Base-by-base conservation (phyloP, 352 stramenopile genomes). In the Phytophthora pluvialis region DNA sequence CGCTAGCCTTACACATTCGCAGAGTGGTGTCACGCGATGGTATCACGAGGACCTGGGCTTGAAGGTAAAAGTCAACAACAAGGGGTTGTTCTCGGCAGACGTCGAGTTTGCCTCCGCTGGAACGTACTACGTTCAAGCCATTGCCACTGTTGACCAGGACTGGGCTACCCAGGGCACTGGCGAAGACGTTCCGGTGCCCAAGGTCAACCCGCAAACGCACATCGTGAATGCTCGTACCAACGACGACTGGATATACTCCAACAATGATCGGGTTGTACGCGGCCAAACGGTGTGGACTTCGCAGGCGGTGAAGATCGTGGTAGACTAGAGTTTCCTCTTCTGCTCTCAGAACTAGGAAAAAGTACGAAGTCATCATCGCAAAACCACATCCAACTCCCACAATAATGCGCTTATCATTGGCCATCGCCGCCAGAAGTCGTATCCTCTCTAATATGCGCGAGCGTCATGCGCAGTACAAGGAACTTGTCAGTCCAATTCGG, bases 181-280 rank as follows among this genome's bases (percentile, higher is more conserved):
- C 10, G 47, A 64, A 10, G 68, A 72, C 36, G 9, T 60, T 1
- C 72, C 80, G 3, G 57, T 71, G 21, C 81, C 80, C 9, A 77
- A 81, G 47, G 70, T 89, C 10, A 75, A 70, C 26, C 83, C 86
- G 11, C 83, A 94, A 71, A 86, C 80, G 1, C 86, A 94, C 68
- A 60, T 90, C 26, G 81, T 91, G 36, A 92, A 94, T 56, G 81
- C 73, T 39, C 81, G 86, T 40, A 91, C 81, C 11, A 90, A 92
- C 60, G 31, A 59, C 8, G 33, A 73, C 12, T 91, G 78, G 80
- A 64, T 53, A 52, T 86, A 75, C 57, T 80, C 69, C 25, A 80
- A 75, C 68, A 90, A 86, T 57, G 78, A 64, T 15, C 70, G 74
- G 10, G 73, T 72, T 18, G 81, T 92, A 42, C 64, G 67, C 54